Base-by-base conservation (phyloP, 495 filamentous ascomycete species). In the Annulohypoxylon bovei region DNA sequence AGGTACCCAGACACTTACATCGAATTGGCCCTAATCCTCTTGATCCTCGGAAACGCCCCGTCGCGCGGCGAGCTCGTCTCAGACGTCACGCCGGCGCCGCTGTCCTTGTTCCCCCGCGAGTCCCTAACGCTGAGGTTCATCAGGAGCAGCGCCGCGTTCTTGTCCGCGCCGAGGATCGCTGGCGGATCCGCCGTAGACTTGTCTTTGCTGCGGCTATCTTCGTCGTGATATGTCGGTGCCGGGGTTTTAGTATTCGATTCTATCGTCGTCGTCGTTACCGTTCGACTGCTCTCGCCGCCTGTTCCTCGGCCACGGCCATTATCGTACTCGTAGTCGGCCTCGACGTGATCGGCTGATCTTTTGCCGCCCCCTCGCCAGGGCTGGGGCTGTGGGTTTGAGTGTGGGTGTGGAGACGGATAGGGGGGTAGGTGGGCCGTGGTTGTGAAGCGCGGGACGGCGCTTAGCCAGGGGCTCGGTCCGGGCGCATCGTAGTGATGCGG, bases 131-230 rank as follows among this genome's bases (percentile, higher is more conserved):
- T 83, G 49, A 89, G 75, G 68, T 83, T 84, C 70, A 90, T 77
- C 63, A 90, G 75, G 47, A 87, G 78, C 75, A 87, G 80, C 18
- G 88, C 88, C 4, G 88, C 88, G 55, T 84, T 86, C 68, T 87
- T 83, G 67, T 88, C 86, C 20, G 73, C 74, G 2, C 73, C 70
- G 6, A 30, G 70, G 28, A 56, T 47, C 12, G 30, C 52, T 22
- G 59, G 4, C 33, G 33, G 22, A 20, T 56, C 54, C 33, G 14
- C 20, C 1, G 25, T 46, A 14, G 30, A 39, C 39, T 32, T 68
- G 50, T 74, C 63, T 16, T 73, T 50, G 28, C 18, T 25, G 22
- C 35, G 39, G 27, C 35, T 25, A 20, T 23, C 28, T 14, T 55
- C 11, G 7, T 27, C 3, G 28, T 27, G 37, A 2, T 27, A 18